phyloP scores from a whole-genome alignment of 495 filamentous ascomycete species.

The Trichoderma erinaceum region DNA sequence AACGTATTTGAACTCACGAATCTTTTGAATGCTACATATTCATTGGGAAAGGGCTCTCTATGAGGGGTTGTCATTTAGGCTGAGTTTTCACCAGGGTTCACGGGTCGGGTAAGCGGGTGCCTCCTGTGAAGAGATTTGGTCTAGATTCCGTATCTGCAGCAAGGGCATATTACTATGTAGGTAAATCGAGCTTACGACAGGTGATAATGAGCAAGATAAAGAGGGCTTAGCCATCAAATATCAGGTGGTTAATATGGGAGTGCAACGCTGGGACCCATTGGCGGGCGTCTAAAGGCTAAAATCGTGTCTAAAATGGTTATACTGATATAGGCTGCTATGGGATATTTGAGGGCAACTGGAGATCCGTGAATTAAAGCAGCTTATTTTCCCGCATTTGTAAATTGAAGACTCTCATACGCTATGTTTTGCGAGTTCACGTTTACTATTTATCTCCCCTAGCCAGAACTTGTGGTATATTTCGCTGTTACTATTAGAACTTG shows the following conservation, averaged over 20 bases:
- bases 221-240: neutral
- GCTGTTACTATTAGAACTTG: too few relatives aligned
- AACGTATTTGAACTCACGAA: neutral
- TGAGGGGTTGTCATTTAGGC: constrained; percentile 6
- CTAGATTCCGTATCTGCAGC: neutral
- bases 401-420: too few relatives aligned
- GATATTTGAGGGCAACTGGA: too few relatives aligned
- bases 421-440: too few relatives aligned
- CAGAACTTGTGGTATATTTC: too few relatives aligned
- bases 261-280: neutral
- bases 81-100: neutral
- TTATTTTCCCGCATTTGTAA: too few relatives aligned
- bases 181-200: neutral
- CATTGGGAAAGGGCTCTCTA: neutral
- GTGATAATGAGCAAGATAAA: neutral
- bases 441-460: too few relatives aligned
- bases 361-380: too few relatives aligned
- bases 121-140: neutral
- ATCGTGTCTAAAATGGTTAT: neutral
- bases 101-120: neutral
- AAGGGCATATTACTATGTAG: neutral
- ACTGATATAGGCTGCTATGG: neutral
- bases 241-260: neutral
- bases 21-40: neutral
- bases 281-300: neutral